Percentiles rank a stretch among this genome's conserved stretches.
Evolutionary conservation across 305 asterid species (phyloP).

Genomic region (Fraxinus velutina): DNA sequence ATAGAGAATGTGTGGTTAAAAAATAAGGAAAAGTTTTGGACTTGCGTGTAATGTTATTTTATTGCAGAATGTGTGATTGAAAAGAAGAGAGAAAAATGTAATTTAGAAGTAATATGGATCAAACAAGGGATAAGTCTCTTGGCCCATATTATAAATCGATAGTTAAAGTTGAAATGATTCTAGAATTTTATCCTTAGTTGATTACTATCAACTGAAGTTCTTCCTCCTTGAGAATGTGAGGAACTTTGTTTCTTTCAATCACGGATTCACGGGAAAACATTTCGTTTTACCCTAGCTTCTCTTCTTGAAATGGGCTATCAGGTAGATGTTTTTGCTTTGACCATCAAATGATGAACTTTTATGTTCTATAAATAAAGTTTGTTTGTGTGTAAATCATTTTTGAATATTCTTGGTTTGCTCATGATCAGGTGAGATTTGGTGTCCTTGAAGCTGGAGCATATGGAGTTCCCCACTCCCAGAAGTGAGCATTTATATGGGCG

Average conservation of each 20-base stretch:
- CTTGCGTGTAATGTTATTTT: not conserved
- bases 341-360: not conserved
- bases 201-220: slow-evolving; percentile 56
- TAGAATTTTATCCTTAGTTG: slow-evolving; percentile 66
- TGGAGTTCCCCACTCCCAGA: slow-evolving; percentile 93
- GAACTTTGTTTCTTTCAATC: slow-evolving; percentile 60
- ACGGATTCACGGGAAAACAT: slow-evolving; percentile 69
- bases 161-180: slow-evolving; percentile 67
- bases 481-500: slow-evolving; percentile 97
- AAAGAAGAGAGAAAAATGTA: not conserved
- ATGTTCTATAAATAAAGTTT: not conserved
- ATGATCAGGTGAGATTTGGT: slow-evolving; percentile 71
- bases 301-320: slow-evolving; percentile 74
- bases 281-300: slow-evolving; percentile 58
- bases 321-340: slow-evolving; percentile 31
- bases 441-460: slow-evolving; percentile 95
- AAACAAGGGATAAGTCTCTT: not conserved
- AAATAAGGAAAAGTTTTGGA: too few relatives aligned
- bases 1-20: not conserved
- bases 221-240: slow-evolving; percentile 73
- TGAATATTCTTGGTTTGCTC: slow-evolving; percentile 1
- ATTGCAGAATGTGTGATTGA: not conserved
- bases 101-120: not conserved
- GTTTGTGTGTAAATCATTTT: not conserved
- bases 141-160: not conserved